These are phyloP conservation scores for Verticillium dahliae DNA, from an alignment of 2,329 filamentous ascomycete species.

Conservation along the genomic window DNA sequence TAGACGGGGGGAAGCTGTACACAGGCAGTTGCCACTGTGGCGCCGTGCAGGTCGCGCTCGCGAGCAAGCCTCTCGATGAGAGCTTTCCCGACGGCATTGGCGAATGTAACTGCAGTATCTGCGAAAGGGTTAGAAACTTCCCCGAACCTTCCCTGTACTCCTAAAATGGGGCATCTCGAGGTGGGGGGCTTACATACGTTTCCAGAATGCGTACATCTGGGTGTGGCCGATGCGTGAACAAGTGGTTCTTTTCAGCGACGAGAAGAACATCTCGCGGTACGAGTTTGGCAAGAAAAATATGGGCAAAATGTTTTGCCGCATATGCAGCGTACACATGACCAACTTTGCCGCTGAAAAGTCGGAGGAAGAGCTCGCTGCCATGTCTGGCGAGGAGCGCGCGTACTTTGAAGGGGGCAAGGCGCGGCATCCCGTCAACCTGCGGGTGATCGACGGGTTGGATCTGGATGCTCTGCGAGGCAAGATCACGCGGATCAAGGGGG, in stretches of 20 bases:
- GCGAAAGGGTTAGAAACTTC: slow-evolving; percentile 27
- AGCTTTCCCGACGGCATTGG: slow-evolving; percentile 20
- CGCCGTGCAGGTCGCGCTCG: slow-evolving; percentile 35
- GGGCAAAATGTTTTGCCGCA: slow-evolving; percentile 40
- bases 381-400: slow-evolving; percentile 18
- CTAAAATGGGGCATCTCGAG: background rate
- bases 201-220: slow-evolving; percentile 37
- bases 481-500: slow-evolving; percentile 5
- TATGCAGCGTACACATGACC: slow-evolving; percentile 37
- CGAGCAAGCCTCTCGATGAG: slow-evolving; percentile 33
- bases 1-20: slow-evolving; percentile 33
- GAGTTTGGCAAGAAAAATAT: slow-evolving; percentile 22
- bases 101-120: slow-evolving; percentile 48
- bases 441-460: slow-evolving; percentile 31
- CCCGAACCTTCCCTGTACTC: background rate
- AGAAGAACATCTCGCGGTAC: slow-evolving; percentile 32
- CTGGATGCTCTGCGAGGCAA: slow-evolving; percentile 11
- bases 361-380: slow-evolving; percentile 26
- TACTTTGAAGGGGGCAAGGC: slow-evolving; percentile 11
- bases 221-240: slow-evolving; percentile 32
- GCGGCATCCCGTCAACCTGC: slow-evolving; percentile 28
- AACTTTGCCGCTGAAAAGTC: slow-evolving; percentile 21
- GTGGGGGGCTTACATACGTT: background rate
- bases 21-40: slow-evolving; percentile 49
- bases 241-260: slow-evolving; percentile 29